Conservation (phyloP, 2,329 filamentous ascomycete species). For the Taxawa tesnikishii region DNA sequence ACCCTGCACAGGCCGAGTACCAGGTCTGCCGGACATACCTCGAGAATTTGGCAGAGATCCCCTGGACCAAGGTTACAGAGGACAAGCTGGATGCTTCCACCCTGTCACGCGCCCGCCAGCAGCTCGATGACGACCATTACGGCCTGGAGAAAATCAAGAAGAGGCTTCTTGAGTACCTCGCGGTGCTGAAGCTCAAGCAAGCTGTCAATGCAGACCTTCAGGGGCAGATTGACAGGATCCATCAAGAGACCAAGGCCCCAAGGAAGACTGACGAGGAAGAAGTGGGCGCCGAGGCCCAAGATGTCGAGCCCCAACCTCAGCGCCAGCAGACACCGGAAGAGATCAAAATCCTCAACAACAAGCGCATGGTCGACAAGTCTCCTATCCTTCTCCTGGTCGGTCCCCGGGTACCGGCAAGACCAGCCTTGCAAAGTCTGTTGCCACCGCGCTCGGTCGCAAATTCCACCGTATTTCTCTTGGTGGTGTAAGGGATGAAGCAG, state of each 20-base stretch:
- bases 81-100: slow-evolving; percentile 78
- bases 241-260: slow-evolving; percentile 25
- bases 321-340: slow-evolving; percentile 42
- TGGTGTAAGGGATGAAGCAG: slow-evolving; percentile 89
- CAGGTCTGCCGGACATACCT: slow-evolving; percentile 88
- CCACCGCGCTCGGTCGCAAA: slow-evolving; percentile 80
- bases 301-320: slow-evolving; percentile 10
- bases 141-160: slow-evolving; percentile 97
- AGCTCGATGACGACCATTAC: slow-evolving; percentile 93
- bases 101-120: slow-evolving; percentile 65
- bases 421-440: slow-evolving; percentile 84
- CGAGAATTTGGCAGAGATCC: slow-evolving; percentile 86
- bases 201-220: slow-evolving; percentile 75
- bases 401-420: slow-evolving; percentile 95
- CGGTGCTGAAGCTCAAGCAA: slow-evolving; percentile 91
- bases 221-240: slow-evolving; percentile 53
- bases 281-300: slow-evolving; percentile 14
- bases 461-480: slow-evolving; percentile 96
- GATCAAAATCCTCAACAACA: slow-evolving; percentile 63
- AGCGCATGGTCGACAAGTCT: slow-evolving; percentile 85
- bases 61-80: slow-evolving; percentile 75
- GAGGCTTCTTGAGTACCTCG: slow-evolving; percentile 84
- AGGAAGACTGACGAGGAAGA: slow-evolving; percentile 24
- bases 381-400: slow-evolving; percentile 89
- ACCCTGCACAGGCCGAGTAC: slow-evolving; percentile 89